phyloP scores from a whole-genome alignment of 2,329 filamentous ascomycete genomes.

The Ophioceras dolichostomum region DNA sequence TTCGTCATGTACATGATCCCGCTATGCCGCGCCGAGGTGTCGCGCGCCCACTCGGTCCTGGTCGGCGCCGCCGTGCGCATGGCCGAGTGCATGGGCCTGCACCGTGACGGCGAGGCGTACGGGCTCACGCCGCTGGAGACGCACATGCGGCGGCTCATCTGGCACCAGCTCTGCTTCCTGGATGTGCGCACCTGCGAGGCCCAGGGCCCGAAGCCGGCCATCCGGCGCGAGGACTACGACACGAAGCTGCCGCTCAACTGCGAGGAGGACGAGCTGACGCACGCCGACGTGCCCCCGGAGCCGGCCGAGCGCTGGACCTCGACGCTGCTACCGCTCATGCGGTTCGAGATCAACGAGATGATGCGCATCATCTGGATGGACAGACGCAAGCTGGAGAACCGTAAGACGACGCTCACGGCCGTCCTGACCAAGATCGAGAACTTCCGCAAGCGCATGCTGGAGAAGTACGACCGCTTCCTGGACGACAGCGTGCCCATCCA shows the following conservation, averaged over 20 bases:
- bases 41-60: slow-evolving; percentile 59
- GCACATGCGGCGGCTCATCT: slow-evolving; percentile 59
- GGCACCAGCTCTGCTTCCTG: slow-evolving; percentile 68
- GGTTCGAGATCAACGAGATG: slow-evolving; percentile 64
- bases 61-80: slow-evolving; percentile 61
- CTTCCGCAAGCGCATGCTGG: slow-evolving; percentile 51
- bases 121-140: slow-evolving; percentile 55
- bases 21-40: slow-evolving; percentile 59
- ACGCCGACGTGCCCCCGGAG: slow-evolving; percentile 24
- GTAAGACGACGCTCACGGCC: slow-evolving; percentile 47
- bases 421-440: slow-evolving; percentile 57
- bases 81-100: slow-evolving; percentile 66
- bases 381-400: slow-evolving; percentile 48
- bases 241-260: slow-evolving; percentile 61
- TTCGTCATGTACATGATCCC: slow-evolving; percentile 69
- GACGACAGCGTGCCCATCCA: slow-evolving; percentile 49
- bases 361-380: slow-evolving; percentile 60
- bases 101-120: slow-evolving; percentile 58
- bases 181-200: slow-evolving; percentile 65
- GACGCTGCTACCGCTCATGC: slow-evolving; percentile 53
- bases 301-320: slow-evolving; percentile 50
- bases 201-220: slow-evolving; percentile 58
- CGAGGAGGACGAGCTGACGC: slow-evolving; percentile 49
- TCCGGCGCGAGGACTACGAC: slow-evolving; percentile 64
- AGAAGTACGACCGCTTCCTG: slow-evolving; percentile 53